Conservation (phyloP, 768 basidiomycete genomes). For the Fomitopsis serialis region DNA sequence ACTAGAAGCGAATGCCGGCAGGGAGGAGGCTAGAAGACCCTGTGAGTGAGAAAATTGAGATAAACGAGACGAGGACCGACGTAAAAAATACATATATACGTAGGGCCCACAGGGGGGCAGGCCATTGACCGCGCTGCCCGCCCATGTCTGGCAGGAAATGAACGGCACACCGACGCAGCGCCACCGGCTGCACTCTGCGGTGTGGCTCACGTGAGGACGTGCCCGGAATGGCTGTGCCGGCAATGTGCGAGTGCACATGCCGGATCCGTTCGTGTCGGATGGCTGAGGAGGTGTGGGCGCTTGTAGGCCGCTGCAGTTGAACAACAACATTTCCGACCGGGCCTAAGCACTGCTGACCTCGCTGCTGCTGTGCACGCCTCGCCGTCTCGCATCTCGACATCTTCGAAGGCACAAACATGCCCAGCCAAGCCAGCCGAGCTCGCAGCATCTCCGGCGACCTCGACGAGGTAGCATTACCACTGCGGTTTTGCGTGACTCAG, state of each 20-base stretch:
- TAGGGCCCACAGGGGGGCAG: background rate
- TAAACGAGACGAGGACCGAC: background rate
- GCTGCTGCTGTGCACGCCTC: background rate
- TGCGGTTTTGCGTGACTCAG: slow-evolving; percentile 10
- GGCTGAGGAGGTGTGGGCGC: background rate
- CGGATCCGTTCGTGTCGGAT: slow-evolving; percentile 2
- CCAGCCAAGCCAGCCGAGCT: slow-evolving; percentile 41
- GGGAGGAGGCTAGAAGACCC: background rate
- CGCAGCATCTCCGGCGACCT: slow-evolving; percentile 63
- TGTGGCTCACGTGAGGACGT: background rate
- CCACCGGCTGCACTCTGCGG: background rate
- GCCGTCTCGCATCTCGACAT: background rate
- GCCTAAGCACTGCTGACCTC: background rate
- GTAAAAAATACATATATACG: background rate
- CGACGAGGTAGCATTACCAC: slow-evolving; percentile 34
- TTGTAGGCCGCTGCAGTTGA: background rate
- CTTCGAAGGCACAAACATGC: slow-evolving; percentile 34
- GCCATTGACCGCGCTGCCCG: background rate
- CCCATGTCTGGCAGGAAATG: too few species aligned
- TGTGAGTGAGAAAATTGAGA: background rate
- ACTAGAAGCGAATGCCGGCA: background rate
- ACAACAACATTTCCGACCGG: background rate
- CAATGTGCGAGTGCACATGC: background rate
- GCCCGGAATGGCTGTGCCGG: background rate
- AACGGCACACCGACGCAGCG: background rate